These are phyloP conservation scores for Ganoderma boninense DNA, from an alignment of 1,284 basidiomycete species.

Conservation along the genomic window DNA sequence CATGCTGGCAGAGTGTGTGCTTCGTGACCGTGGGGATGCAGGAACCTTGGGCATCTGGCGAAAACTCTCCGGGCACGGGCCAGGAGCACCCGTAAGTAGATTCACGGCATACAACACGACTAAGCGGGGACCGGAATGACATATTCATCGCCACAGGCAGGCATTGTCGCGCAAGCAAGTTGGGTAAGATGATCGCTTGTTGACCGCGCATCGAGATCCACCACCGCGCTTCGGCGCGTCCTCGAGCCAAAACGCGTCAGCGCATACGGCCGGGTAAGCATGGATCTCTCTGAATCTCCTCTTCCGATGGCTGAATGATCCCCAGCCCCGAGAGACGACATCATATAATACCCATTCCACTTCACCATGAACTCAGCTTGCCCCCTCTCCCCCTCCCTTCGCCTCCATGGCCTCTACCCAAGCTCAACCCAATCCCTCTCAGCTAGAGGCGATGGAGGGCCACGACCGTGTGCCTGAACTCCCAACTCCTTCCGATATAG, in stretches of 20 bases:
- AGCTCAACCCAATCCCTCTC: constrained; percentile 25
- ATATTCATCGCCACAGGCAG: neutral
- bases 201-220: neutral
- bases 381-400: neutral
- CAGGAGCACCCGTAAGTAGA: neutral
- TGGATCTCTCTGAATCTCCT: neutral
- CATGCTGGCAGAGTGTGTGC: neutral
- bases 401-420: constrained; percentile 27
- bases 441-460: constrained; percentile 33
- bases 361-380: neutral
- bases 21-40: neutral
- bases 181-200: neutral
- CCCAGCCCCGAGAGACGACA: neutral
- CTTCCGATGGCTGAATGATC: neutral
- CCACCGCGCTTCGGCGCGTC: neutral
- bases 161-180: neutral
- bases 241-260: neutral
- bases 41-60: neutral
- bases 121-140: neutral
- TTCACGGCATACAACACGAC: neutral
- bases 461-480: constrained; percentile 36
- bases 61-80: neutral
- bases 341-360: constrained; percentile 1
- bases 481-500: constrained; percentile 30
- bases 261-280: neutral